Evolutionary conservation across 495 filamentous ascomycete genomes (phyloP).

Genomic region (Hyaloscypha finlandica): DNA sequence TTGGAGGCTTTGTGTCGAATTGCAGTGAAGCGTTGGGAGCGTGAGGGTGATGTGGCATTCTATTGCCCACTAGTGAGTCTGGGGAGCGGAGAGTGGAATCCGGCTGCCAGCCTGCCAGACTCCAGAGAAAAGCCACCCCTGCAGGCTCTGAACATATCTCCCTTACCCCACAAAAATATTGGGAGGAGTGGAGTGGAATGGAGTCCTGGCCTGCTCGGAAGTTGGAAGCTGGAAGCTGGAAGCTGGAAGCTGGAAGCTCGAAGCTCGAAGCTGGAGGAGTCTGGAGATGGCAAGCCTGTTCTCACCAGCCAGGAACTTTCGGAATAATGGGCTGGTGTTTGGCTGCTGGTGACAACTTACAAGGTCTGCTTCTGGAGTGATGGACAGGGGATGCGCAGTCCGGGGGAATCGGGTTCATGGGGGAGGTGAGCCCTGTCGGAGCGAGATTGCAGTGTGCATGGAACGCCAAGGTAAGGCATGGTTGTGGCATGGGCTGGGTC

Average conservation of each 20-base stretch:
- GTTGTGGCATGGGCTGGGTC: not conserved
- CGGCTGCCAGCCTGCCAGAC: not conserved
- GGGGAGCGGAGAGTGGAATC: not conserved
- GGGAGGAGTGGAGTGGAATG: too few relatives aligned
- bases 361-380: not conserved
- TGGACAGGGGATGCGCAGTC: not conserved
- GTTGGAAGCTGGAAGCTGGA: too few relatives aligned
- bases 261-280: too few relatives aligned
- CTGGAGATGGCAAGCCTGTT: too few relatives aligned
- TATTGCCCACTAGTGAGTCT: slow-evolving; percentile 1
- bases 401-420: slow-evolving; percentile 1
- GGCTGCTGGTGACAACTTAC: too few relatives aligned
- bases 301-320: not conserved
- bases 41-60: not conserved
- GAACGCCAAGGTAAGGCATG: not conserved
- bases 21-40: not conserved
- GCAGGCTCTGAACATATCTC: too few relatives aligned
- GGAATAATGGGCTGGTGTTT: not conserved
- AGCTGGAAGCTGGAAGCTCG: too few relatives aligned
- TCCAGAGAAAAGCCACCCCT: not conserved
- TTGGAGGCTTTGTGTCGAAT: not conserved
- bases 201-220: too few relatives aligned
- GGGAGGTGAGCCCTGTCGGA: not conserved
- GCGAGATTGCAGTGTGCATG: not conserved
- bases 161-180: too few relatives aligned